Conservation (phyloP, 208 protist species). For the Acanthamoeba healyi region DNA sequence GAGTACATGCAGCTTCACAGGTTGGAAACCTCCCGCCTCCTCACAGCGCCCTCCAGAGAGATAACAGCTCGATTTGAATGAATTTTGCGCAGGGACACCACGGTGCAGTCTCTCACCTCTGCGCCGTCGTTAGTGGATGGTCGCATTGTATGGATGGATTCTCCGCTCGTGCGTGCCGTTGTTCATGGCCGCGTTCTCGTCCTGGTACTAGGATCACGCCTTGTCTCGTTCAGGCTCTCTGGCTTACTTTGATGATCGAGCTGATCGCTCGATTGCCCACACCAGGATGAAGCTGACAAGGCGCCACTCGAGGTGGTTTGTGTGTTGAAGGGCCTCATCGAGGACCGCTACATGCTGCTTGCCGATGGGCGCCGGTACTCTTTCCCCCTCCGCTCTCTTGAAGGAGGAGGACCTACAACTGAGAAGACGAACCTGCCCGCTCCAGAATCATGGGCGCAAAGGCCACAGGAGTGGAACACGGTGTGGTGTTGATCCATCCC, state of each 20-base stretch:
- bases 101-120: constrained; percentile 94
- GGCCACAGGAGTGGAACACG: background rate
- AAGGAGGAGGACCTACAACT: background rate
- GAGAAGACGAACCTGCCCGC: background rate
- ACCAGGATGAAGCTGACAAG: constrained; percentile 97
- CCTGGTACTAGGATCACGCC: constrained; percentile 88
- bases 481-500: constrained; percentile 81
- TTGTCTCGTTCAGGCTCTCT: too few species aligned
- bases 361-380: constrained; percentile 84
- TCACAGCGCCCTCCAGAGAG: too few species aligned
- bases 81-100: constrained; percentile 93
- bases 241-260: too few species aligned
- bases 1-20: constrained; percentile 97
- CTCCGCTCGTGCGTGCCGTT: constrained; percentile 95
- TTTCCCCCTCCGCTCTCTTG: background rate
- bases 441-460: constrained; percentile 36
- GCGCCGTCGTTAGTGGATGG: constrained; percentile 93
- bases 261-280: too few species aligned
- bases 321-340: constrained; percentile 88
- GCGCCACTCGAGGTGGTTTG: constrained; percentile 93
- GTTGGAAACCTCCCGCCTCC: too few species aligned
- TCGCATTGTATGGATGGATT: constrained; percentile 94
- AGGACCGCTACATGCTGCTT: constrained; percentile 88
- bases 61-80: background rate
- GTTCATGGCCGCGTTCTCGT: constrained; percentile 94